Conservation (phyloP, 192 early-diverging fungal genomes). For the Backusella australiensis region DNA sequence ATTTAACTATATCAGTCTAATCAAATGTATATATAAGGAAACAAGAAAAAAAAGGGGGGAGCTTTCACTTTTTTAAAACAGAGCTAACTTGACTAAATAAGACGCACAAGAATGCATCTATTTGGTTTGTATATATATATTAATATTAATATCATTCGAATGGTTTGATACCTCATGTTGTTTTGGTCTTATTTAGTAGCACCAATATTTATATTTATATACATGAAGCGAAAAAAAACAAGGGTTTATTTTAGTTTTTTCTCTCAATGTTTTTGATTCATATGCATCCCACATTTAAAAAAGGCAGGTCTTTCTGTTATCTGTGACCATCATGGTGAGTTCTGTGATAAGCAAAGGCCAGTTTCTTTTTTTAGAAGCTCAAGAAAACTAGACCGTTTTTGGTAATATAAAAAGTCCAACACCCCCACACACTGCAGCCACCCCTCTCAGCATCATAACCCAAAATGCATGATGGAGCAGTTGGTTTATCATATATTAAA, state of each 20-base stretch:
- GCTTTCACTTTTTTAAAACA: background rate
- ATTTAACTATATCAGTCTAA: background rate
- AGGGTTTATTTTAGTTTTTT: background rate
- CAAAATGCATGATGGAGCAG: background rate
- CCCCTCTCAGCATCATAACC: background rate
- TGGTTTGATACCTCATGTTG: background rate
- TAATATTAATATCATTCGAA: background rate
- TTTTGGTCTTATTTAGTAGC: background rate
- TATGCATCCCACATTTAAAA: background rate
- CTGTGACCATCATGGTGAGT: background rate
- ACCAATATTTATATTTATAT: background rate
- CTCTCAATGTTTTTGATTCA: background rate
- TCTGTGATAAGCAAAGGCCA: background rate
- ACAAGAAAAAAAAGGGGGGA: background rate
- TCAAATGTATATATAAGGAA: background rate
- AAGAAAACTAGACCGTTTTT: background rate
- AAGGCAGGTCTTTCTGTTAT: background rate
- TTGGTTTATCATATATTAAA: background rate
- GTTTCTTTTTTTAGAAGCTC: background rate
- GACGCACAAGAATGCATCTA: background rate
- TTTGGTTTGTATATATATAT: background rate
- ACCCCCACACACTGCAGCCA: background rate
- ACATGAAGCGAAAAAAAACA: background rate
- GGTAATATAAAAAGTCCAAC: background rate
- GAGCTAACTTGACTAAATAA: background rate